A percentile compares a stretch with the other conserved stretches of the same genome.
Conservation (phyloP, 2,329 filamentous ascomycete genomes). For the Thelonectria rubi region DNA sequence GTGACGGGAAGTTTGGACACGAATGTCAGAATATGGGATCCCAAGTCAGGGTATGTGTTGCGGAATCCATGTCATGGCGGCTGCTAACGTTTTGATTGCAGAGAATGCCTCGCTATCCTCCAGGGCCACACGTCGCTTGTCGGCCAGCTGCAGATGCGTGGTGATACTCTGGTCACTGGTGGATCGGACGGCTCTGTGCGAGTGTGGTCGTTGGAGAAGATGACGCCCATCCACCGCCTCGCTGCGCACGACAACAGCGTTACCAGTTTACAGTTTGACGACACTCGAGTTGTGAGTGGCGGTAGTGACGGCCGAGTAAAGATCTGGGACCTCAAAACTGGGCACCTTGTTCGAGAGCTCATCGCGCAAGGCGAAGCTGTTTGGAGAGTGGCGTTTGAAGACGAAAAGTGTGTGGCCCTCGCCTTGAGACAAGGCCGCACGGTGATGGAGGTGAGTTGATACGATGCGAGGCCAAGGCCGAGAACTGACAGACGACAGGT, state of each 20-base stretch:
- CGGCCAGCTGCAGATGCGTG: slow-evolving; percentile 94
- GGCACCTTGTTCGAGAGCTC: slow-evolving; percentile 88
- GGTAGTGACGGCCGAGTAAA: slow-evolving; percentile 98
- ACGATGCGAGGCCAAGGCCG: background rate
- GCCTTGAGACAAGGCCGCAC: slow-evolving; percentile 85
- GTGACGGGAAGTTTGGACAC: slow-evolving; percentile 97
- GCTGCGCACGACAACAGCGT: slow-evolving; percentile 99
- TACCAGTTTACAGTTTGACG: slow-evolving; percentile 96
- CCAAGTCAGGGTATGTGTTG: slow-evolving; percentile 76
- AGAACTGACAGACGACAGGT: slow-evolving; percentile 67
- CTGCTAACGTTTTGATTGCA: slow-evolving; percentile 51
- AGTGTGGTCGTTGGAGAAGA: slow-evolving; percentile 93
- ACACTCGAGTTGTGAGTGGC: slow-evolving; percentile 92
- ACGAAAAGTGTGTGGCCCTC: slow-evolving; percentile 97
- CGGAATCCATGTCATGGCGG: background rate
- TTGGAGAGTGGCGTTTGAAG: slow-evolving; percentile 97
- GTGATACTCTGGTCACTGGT: slow-evolving; percentile 93
- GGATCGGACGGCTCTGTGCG: slow-evolving; percentile 95
- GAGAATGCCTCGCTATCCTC: slow-evolving; percentile 86
- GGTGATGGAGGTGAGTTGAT: slow-evolving; percentile 91
- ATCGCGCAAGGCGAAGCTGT: slow-evolving; percentile 93
- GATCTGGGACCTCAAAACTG: slow-evolving; percentile 96
- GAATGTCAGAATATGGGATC: slow-evolving; percentile 97
- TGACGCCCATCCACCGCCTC: slow-evolving; percentile 90
- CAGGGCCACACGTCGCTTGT: slow-evolving; percentile 98